Percentiles rank a stretch among this genome's conserved stretches.
Conservation (phyloP, 768 basidiomycete genomes). For the Tremella fuciformis region DNA sequence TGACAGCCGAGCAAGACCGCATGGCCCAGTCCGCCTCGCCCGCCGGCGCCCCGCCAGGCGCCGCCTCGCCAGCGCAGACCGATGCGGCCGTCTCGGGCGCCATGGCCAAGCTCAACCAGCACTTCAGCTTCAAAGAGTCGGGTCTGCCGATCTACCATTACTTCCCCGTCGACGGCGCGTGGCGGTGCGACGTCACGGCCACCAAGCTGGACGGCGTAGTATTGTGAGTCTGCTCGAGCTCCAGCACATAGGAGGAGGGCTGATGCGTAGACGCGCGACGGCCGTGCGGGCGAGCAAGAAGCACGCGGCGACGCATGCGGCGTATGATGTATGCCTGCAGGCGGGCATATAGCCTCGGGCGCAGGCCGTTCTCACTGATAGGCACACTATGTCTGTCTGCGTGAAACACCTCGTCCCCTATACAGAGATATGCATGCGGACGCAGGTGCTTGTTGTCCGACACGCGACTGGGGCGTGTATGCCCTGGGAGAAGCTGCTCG, state of each 20-base stretch:
- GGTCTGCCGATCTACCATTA: slow-evolving; percentile 22
- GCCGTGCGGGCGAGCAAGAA: slow-evolving; percentile 31
- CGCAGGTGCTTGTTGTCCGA: too few species aligned
- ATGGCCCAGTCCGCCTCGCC: neutral
- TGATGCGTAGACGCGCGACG: slow-evolving; percentile 23
- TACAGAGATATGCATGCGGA: too few species aligned
- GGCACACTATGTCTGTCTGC: too few species aligned
- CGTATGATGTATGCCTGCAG: slow-evolving; percentile 25
- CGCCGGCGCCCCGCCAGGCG: slow-evolving; percentile 2
- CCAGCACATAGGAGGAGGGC: slow-evolving; percentile 1
- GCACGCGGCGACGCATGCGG: slow-evolving; percentile 29
- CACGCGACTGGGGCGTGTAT: too few species aligned
- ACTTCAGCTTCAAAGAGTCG: slow-evolving; percentile 24
- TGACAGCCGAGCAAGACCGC: slow-evolving; percentile 12
- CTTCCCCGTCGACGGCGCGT: slow-evolving; percentile 10
- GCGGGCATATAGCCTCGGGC: slow-evolving; percentile 11
- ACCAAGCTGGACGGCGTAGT: slow-evolving; percentile 18
- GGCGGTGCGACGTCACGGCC: slow-evolving; percentile 25
- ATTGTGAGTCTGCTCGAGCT: slow-evolving; percentile 26
- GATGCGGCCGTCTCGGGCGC: slow-evolving; percentile 20
- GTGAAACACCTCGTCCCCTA: too few species aligned
- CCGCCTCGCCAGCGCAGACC: neutral
- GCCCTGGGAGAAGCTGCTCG: too few species aligned
- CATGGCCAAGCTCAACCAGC: slow-evolving; percentile 31
- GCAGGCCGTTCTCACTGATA: too few species aligned